A percentile compares a stretch with the other conserved stretches of the same genome.
These are phyloP conservation scores for Tothia fuscella DNA, from an alignment of 2,329 filamentous ascomycete genomes.

Conservation along the genomic window DNA sequence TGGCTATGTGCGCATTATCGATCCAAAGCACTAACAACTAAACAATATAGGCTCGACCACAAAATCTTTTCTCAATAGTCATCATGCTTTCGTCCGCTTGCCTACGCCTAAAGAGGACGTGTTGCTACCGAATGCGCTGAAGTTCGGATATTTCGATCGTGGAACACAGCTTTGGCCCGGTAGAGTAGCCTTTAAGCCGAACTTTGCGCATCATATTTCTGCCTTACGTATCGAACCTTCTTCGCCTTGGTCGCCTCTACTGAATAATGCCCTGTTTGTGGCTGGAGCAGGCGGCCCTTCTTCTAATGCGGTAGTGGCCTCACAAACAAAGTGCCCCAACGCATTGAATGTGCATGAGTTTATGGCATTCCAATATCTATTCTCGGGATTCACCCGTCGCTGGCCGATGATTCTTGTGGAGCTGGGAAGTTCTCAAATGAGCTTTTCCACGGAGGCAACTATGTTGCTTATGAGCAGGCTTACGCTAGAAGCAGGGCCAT, in stretches of 20 bases:
- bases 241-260: too few relatives aligned
- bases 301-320: constrained; percentile 44
- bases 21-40: too few relatives aligned
- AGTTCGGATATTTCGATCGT: constrained; percentile 37
- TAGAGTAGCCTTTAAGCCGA: too few relatives aligned
- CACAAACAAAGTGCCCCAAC: constrained; percentile 35
- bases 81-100: constrained; percentile 33
- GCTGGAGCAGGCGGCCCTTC: constrained; percentile 36
- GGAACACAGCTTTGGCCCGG: constrained; percentile 28
- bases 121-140: constrained; percentile 35
- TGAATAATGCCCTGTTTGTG: too few relatives aligned
- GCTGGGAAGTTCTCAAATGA: constrained; percentile 42
- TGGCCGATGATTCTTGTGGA: constrained; percentile 40
- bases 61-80: constrained; percentile 37
- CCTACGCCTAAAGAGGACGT: constrained; percentile 31
- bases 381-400: constrained; percentile 34
- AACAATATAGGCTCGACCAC: constrained; percentile 34
- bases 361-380: constrained; percentile 36
- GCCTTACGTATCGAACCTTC: too few relatives aligned
- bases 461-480: constrained; percentile 40
- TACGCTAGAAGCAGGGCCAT: constrained; percentile 44
- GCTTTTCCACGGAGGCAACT: constrained; percentile 45
- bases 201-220: constrained; percentile 33
- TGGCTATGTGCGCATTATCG: too few relatives aligned
- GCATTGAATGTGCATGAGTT: constrained; percentile 41